A percentile compares a stretch with the other conserved stretches of the same genome.
Evolutionary conservation across 805 yeast genomes (phyloP).

Genomic region (Starmerella etchellsii): DNA sequence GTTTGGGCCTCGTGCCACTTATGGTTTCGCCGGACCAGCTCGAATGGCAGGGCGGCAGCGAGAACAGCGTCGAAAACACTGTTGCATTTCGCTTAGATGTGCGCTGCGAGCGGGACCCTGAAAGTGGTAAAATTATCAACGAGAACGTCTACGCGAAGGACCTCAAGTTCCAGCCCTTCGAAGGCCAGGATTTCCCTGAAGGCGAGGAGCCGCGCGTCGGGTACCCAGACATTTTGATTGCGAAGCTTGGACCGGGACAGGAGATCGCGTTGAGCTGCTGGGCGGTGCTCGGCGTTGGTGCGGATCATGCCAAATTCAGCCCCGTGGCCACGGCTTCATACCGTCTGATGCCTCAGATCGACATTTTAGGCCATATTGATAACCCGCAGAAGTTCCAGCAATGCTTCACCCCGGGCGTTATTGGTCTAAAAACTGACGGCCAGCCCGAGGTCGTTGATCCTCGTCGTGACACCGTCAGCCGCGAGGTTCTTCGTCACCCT

Average conservation of each 20-base stretch:
- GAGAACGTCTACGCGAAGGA: constrained; percentile 82
- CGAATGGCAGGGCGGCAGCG: constrained; percentile 45
- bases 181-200: constrained; percentile 58
- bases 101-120: constrained; percentile 75
- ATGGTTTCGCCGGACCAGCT: constrained; percentile 81
- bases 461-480: constrained; percentile 88
- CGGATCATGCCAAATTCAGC: constrained; percentile 94
- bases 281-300: constrained; percentile 80
- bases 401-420: constrained; percentile 90
- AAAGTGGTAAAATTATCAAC: constrained; percentile 70
- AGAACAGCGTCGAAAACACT: constrained; percentile 76
- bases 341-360: constrained; percentile 76
- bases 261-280: constrained; percentile 84
- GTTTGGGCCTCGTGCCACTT: constrained; percentile 86
- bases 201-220: constrained; percentile 39
- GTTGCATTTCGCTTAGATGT: constrained; percentile 71
- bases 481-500: constrained; percentile 89
- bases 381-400: constrained; percentile 67
- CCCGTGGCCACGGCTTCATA: constrained; percentile 97
- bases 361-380: constrained; percentile 45
- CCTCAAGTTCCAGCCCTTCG: constrained; percentile 82
- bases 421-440: constrained; percentile 47
- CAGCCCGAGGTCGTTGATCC: constrained; percentile 78
- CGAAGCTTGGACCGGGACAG: constrained; percentile 93
- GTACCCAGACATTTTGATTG: constrained; percentile 80